Base-by-base conservation (phyloP, 352 stramenopile genomes). In the Phytopythium oedochilum region DNA sequence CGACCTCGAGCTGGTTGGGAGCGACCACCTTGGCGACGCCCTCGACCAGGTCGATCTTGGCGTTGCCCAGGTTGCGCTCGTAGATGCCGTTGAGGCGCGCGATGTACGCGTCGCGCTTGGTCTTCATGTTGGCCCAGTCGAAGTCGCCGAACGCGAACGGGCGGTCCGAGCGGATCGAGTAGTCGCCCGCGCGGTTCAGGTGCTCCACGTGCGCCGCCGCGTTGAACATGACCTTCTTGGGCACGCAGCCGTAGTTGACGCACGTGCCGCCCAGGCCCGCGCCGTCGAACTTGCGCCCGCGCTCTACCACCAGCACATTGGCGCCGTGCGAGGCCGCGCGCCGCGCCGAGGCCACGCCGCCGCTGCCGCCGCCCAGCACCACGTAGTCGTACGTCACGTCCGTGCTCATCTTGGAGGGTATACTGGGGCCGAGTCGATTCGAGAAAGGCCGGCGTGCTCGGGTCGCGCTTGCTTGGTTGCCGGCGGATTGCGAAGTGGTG, bases 191-290 rank as follows among this genome's bases (percentile, higher is more conserved):
- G 47, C 78, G 75, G 36, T 71, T 45, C 40, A 92, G 60, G 56
- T 85, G 75, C 61, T 97, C 90, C 34, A 86, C 81, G 66, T 97
- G 77, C 18, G 70, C 61, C 32, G 89, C 81, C 5, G 88, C 73
- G 69, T 98, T 97, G 56, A 89, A 99, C 96, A 99, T 99, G 50
- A 99, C 78, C 75, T 99, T 99, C 78, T 99, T 99, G 18, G 97
- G 96, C 49, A 99, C 96, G 81, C 96, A 99, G 57, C 97, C 96
- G 29, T 98, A 97, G 73, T 99, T 99, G 45, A 99, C 97, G 69
- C 97, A 99, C 17, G 97, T 99, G 59, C 97, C 97, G 54, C 94
- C 96, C 59, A 89, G 70, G 10, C 85, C 75, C 55, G 73, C 73
- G 55, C 73, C 86, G 59, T 89, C 73, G 43, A 69, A 61, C 55